Conservation (phyloP, 2,329 filamentous ascomycete genomes). For the Coniochaeta ligniaria region DNA sequence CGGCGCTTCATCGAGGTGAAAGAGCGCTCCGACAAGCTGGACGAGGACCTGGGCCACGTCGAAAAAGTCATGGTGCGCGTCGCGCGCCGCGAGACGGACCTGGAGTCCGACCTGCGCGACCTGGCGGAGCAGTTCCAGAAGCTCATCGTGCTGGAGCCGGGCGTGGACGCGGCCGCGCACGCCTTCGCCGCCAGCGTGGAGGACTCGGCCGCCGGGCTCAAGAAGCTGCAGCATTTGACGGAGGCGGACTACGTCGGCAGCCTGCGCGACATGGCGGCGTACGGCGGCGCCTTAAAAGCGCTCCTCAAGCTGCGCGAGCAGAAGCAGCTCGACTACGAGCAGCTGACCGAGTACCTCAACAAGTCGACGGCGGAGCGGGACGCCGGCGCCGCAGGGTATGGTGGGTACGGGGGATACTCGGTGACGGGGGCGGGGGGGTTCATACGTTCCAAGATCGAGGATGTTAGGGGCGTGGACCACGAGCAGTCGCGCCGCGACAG, state of each 20-base stretch:
- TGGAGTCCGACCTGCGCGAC: slow-evolving; percentile 83
- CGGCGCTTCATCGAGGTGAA: slow-evolving; percentile 89
- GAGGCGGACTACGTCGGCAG: slow-evolving; percentile 94
- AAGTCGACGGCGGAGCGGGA: slow-evolving; percentile 87
- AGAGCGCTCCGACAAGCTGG: slow-evolving; percentile 87
- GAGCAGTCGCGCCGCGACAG: slow-evolving; percentile 84
- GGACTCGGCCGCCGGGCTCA: slow-evolving; percentile 72
- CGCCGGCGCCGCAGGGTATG: slow-evolving; percentile 38
- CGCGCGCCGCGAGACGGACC: slow-evolving; percentile 76
- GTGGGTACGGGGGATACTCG: slow-evolving; percentile 19
- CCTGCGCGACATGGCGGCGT: slow-evolving; percentile 91
- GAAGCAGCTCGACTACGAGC: slow-evolving; percentile 97
- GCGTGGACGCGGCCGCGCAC: slow-evolving; percentile 73
- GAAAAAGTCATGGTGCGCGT: slow-evolving; percentile 95
- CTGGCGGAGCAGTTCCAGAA: slow-evolving; percentile 93
- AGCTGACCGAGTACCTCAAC: slow-evolving; percentile 88
- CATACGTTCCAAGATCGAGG: slow-evolving; percentile 89
- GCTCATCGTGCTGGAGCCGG: slow-evolving; percentile 81
- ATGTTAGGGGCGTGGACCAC: slow-evolving; percentile 93
- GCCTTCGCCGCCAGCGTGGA: slow-evolving; percentile 83
- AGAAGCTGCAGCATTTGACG: slow-evolving; percentile 78
- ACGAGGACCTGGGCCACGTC: slow-evolving; percentile 86
- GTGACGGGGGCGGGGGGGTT: slow-evolving; percentile 77
- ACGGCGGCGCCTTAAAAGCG: slow-evolving; percentile 77
- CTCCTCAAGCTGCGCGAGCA: slow-evolving; percentile 91